Evolutionary conservation across 371 early-diverging fungal genomes (phyloP).

Genomic region (Mucor irregularis): DNA sequence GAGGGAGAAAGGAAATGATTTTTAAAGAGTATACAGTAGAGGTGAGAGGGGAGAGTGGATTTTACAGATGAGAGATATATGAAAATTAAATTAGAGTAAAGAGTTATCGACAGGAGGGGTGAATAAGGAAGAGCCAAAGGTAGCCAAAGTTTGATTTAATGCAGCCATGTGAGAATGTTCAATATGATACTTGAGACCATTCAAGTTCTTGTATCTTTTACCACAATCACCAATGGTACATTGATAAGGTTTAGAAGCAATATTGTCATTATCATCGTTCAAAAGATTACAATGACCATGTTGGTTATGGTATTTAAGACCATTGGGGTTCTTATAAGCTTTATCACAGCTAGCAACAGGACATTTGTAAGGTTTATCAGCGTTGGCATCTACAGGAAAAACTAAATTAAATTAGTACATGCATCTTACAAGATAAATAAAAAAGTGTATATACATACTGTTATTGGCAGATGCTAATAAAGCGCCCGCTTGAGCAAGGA

Average conservation of each 20-base stretch:
- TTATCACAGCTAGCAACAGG: constrained; percentile 91
- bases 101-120: constrained; percentile 9
- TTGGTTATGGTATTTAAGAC: constrained; percentile 94
- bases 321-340: constrained; percentile 98
- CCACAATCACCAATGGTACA: constrained; percentile 54
- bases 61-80: not conserved
- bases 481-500: constrained; percentile 52
- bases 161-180: constrained; percentile 80
- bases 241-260: constrained; percentile 74
- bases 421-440: not conserved
- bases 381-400: constrained; percentile 28
- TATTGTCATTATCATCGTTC: constrained; percentile 45
- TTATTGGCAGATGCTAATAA: constrained; percentile 43
- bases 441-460: constrained; percentile 17
- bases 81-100: constrained; percentile 10
- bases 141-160: constrained; percentile 48
- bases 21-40: not conserved
- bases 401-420: not conserved
- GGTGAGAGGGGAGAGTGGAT: not conserved
- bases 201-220: constrained; percentile 75
- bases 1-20: not conserved
- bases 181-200: constrained; percentile 97
- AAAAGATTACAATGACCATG: constrained; percentile 75
- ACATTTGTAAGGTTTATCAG: constrained; percentile 84
- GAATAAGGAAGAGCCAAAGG: constrained; percentile 43